Base-by-base conservation (phyloP, 164 flowering plant genomes). In the Magnolia officinalis region DNA sequence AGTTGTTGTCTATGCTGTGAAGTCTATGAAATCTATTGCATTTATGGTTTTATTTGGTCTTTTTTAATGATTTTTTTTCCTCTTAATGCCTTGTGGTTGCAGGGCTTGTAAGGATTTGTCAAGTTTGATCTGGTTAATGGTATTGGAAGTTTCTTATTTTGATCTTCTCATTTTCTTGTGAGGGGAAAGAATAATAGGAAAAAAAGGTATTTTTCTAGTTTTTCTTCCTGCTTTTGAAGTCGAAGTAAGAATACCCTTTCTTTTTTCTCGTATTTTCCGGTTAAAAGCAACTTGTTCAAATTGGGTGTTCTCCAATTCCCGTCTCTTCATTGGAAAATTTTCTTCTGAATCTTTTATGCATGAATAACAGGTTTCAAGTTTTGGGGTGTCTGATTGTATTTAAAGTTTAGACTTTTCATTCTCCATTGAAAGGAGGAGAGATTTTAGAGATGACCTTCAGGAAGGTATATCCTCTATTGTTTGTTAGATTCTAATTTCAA, bases 371-470 rank as follows among this genome's bases (percentile, higher is more conserved):
- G 20, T 21, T 78, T 50, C 65, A 58, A 11, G 16, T 24, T 58
- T 26, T 69, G 76, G 20, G 55, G 50, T 59, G 29, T 64, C 64
- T 19, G 67, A 11, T 45, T 73, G 72, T 14, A 51, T 61, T 63
- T 58, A 70, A 59, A 18, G 7, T 24, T 61, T 63, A 6, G 19
- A 18, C 23, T 9, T 74, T 49, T 63, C 55, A 37, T 74, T 61
- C 26, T 55, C 16, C 8, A 10, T 78, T 73, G 19, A 20, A 50
- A 58, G 24, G 26, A 50, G 37, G 23, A 16, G 50, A 61, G 59
- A 18, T 77, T 16, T 14, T n/a, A 55, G 72, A 78, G 20, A 81
- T 78, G 83, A 81, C 72, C 8, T 37, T 78, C 51, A 45, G 58
- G 50, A 64, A 78, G 52, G 50, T 67, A 63, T 63, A 75, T 74